Evolutionary conservation across 768 basidiomycete genomes (phyloP).

Genomic region (Trametes maxima): DNA sequence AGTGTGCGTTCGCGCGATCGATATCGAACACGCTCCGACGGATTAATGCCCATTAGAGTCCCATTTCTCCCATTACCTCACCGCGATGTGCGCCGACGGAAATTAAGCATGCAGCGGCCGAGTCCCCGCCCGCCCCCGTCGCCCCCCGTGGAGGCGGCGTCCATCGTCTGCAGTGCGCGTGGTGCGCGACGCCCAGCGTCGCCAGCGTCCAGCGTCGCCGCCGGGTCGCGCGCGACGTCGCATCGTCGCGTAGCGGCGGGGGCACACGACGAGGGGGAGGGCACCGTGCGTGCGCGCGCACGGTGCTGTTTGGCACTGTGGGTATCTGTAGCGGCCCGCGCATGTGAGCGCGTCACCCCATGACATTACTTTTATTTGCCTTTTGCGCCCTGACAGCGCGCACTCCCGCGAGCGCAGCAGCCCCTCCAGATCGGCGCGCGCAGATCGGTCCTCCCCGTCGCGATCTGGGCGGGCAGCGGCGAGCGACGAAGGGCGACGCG

Average conservation of each 20-base stretch:
- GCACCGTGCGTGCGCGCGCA: not conserved
- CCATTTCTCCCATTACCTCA: conserved; percentile 11
- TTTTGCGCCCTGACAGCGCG: conserved; percentile 1
- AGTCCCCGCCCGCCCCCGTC: not conserved
- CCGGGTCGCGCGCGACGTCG: not conserved
- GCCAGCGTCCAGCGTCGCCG: not conserved
- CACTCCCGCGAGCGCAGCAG: conserved; percentile 11
- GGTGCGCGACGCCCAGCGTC: not conserved
- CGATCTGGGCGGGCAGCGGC: conserved; percentile 12
- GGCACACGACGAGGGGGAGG: not conserved
- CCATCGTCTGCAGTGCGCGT: not conserved
- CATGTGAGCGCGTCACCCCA: conserved; percentile 11
- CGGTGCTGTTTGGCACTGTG: conserved; percentile 21
- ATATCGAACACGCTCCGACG: not conserved
- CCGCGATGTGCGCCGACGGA: conserved; percentile 11
- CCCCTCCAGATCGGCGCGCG: conserved; percentile 13
- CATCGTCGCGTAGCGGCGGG: not conserved
- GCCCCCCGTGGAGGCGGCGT: not conserved
- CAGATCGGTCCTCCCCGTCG: conserved; percentile 18
- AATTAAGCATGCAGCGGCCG: conserved; percentile 14
- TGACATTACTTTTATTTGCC: not conserved
- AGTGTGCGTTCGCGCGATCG: conserved; percentile 6
- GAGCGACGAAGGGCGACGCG: not conserved
- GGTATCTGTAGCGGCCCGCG: conserved; percentile 11
- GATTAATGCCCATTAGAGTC: too few relatives aligned